Evolutionary conservation across 176 grass and related monocot species (phyloP).

Genomic region (Zoysia japonica): DNA sequence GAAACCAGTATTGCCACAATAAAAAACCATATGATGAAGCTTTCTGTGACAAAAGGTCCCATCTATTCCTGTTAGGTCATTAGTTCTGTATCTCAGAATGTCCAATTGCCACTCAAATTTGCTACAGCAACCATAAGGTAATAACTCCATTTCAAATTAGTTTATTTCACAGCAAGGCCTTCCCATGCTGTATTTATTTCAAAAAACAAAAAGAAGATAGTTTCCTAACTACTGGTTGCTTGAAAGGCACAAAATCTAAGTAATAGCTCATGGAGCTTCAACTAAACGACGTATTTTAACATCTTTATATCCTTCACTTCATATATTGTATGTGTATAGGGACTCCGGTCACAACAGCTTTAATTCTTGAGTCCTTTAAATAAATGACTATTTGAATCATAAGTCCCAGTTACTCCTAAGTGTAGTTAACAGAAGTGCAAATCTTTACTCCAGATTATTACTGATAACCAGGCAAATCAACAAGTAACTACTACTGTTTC

Average conservation of each 20-base stretch:
- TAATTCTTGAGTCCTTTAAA: not conserved
- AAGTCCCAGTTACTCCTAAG: not conserved
- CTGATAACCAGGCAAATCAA: not conserved
- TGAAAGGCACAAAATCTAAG: not conserved
- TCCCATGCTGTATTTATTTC: too few species aligned
- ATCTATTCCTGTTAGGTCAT: not conserved
- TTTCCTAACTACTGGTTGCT: not conserved
- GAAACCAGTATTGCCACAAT: not conserved
- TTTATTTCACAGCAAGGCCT: too few species aligned
- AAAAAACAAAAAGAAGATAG: not conserved
- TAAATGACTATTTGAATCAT: not conserved
- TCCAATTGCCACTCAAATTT: not conserved
- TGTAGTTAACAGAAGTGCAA: not conserved
- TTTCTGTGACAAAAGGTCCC: not conserved
- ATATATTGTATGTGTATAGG: not conserved
- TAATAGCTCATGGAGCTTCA: not conserved
- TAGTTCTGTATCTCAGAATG: not conserved
- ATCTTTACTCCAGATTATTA: not conserved
- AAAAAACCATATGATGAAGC: not conserved
- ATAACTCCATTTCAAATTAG: not conserved
- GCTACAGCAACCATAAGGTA: too few species aligned
- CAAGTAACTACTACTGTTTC: constrained; percentile 23
- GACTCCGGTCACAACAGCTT: not conserved
- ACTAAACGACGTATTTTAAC: not conserved
- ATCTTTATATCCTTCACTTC: not conserved